Evolutionary conservation across 768 basidiomycete genomes (phyloP), one percentile per base, ranked within the genome.

Genomic region (Leccinum arenicola): DNA sequence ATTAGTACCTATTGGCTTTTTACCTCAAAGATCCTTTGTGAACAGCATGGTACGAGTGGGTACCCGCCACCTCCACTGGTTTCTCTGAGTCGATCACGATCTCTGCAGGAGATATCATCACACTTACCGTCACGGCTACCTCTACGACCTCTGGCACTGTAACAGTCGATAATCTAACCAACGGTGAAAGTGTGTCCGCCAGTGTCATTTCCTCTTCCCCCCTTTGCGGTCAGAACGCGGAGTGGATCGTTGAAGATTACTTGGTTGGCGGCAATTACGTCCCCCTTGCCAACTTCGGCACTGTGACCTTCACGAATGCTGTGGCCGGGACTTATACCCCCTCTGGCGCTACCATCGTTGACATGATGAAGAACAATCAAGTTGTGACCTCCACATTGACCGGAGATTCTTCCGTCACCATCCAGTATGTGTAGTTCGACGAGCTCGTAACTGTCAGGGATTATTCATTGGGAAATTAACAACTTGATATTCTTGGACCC

Each of bases 191-290:
- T 1, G 51, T 23, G 5, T 31, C 50, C 0, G 8, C 25, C 23
- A 2, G 2, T 40, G 6, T 63, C 11, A 23, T 25, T 17, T 54
- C 58, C 3, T 8, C 49, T 3, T 2, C 36, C 17, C 33, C 56
- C 2, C 54, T 64, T 7, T 57, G 54, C 19, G 54, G 56, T 8
- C 27, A 52, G 35, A 43, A 55, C 5, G 64, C 59, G 4, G 64
- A 64, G 27, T 64, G 64, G 64, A 54, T 61, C n/a, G 59, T 61
- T 11, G 63, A 57, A 33, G 50, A 47, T 50, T 61, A 52, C 38
- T 3, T 0, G 7, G 8, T 17, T 9, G 7, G 17, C 9, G 15
- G 49, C 4, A 9, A 50, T 50, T 27, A 27, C 3, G 49, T 52
- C 36, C 45, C 57, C 1, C 19, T 64, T 38, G 50, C 49, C 15